Evolutionary conservation across 257 asterid species (phyloP).

Genomic region (Primulina eburnea): DNA sequence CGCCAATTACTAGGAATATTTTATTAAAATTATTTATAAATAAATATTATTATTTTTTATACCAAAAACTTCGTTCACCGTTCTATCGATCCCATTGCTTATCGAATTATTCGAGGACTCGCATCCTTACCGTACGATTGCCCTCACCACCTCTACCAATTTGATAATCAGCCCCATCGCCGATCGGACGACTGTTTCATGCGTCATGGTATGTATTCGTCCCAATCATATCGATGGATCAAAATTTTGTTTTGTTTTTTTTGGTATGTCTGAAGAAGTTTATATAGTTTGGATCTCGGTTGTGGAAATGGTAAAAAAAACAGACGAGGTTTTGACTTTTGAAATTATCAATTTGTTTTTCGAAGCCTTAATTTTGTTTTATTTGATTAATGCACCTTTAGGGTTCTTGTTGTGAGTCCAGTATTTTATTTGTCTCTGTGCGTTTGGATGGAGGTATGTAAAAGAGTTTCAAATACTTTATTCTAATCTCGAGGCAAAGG

Average conservation of each 20-base stretch:
- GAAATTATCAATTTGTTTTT: conserved; percentile 7
- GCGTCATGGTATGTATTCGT: not conserved
- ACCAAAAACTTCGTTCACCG: too few relatives aligned
- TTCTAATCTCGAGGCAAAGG: too few relatives aligned
- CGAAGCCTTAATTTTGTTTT: conserved; percentile 10
- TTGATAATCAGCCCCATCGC: not conserved
- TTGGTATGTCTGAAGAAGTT: not conserved
- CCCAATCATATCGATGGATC: too few relatives aligned
- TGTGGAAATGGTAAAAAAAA: conserved; percentile 5
- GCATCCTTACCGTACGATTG: not conserved
- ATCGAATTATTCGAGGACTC: not conserved
- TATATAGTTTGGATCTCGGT: conserved; percentile 31
- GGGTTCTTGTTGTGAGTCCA: conserved; percentile 3
- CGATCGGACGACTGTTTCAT: not conserved
- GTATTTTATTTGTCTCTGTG: not conserved
- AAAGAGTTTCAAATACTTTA: too few relatives aligned
- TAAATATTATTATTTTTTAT: too few relatives aligned
- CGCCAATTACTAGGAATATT: too few relatives aligned
- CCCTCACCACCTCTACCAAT: not conserved
- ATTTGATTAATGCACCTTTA: conserved; percentile 10
- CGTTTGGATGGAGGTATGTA: conserved; percentile 2
- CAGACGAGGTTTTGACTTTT: not conserved
- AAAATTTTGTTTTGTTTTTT: too few relatives aligned
- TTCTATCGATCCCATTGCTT: not conserved
- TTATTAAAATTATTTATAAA: too few relatives aligned